Percentiles rank a stretch among this genome's conserved stretches.
These are phyloP conservation scores for Cucumis sativus DNA, from an alignment of 306 rosid species.

Conservation along the genomic window Cucumber_9930_V3 NC_026661.2:12324501-12325000, in stretches of 20 bases:
- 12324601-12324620: conserved; percentile 62
- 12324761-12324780: conserved; percentile 25
- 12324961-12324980: too few relatives aligned
- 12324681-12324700: conserved; percentile 39
- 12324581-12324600: conserved; percentile 38
- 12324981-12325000: too few relatives aligned
- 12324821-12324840: neutral
- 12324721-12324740: conserved; percentile 57
- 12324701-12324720: conserved; percentile 50
- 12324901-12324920: too few relatives aligned
- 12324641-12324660: conserved; percentile 57
- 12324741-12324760: conserved; percentile 73
- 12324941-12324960: too few relatives aligned
- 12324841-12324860: too few relatives aligned
- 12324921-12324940: too few relatives aligned
- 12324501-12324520: conserved; percentile 81
- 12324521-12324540: conserved; percentile 63
- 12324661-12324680: conserved; percentile 40
- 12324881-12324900: too few relatives aligned
- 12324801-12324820: neutral
- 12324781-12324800: neutral
- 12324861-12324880: too few relatives aligned
- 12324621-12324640: conserved; percentile 39
- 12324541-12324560: conserved; percentile 69
- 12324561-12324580: conserved; percentile 58